Evolutionary conservation across 2,329 filamentous ascomycete species (phyloP).

Genomic region (Mycogone perniciosa): DNA sequence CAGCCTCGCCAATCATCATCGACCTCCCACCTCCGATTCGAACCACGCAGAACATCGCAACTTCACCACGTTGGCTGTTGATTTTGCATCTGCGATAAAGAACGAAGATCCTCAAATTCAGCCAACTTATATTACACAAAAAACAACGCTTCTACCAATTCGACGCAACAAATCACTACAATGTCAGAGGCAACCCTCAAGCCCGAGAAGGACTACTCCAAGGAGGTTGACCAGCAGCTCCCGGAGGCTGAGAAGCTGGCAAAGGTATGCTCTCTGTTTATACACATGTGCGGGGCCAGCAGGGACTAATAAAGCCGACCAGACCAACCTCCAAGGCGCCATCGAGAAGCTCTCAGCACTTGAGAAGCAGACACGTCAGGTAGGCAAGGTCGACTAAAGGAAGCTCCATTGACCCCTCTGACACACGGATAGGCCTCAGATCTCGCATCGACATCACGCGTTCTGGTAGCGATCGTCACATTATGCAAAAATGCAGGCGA

Average conservation of each 20-base stretch:
- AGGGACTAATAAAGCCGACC: slow-evolving; percentile 13
- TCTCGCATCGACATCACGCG: slow-evolving; percentile 85
- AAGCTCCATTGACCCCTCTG: slow-evolving; percentile 16
- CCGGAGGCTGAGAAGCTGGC: slow-evolving; percentile 86
- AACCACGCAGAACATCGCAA: slow-evolving; percentile 8
- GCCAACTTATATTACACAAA: not conserved
- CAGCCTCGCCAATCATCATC: slow-evolving; percentile 21
- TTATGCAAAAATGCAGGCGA: slow-evolving; percentile 89
- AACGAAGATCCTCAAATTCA: not conserved
- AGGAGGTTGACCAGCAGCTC: slow-evolving; percentile 88
- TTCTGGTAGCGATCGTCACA: slow-evolving; percentile 83
- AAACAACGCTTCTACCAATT: not conserved
- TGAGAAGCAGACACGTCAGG: slow-evolving; percentile 97
- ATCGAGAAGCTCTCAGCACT: slow-evolving; percentile 88
- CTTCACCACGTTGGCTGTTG: not conserved
- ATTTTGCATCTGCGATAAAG: not conserved
- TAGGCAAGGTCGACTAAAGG: slow-evolving; percentile 33
- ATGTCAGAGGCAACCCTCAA: slow-evolving; percentile 84
- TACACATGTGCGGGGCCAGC: not conserved
- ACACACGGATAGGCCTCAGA: slow-evolving; percentile 68
- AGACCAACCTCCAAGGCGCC: slow-evolving; percentile 75
- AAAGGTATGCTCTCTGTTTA: slow-evolving; percentile 53
- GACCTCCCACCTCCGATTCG: slow-evolving; percentile 15
- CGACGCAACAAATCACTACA: slow-evolving; percentile 17
- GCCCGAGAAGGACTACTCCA: slow-evolving; percentile 98